Evolutionary conservation across 2,329 filamentous ascomycete species (phyloP), one percentile per base, ranked within the genome.

Genomic region (Microsporum canis): DNA sequence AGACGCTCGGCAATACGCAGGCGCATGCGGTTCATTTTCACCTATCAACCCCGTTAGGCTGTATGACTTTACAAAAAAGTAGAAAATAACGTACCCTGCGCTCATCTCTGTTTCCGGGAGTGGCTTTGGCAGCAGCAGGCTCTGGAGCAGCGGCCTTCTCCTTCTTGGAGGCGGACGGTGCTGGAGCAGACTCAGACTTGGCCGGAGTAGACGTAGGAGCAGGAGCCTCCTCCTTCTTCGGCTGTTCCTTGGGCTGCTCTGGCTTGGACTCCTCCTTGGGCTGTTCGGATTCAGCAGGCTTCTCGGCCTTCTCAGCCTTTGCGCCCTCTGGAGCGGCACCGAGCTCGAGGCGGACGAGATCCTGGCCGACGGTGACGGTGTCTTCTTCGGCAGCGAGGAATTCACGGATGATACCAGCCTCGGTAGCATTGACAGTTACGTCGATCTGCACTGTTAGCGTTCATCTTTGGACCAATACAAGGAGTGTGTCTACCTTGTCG

Each of bases 21-120:
- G 66, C 94, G 91, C 94, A 99, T 99, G 66, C 94, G 90, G 81
- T 97, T 97, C 94, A 99, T 99, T 83, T 99, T 99, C 71, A 97
- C 90, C 89, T 94, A 69, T 61, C 31, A 34, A 12, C 17, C 17
- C 14, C 3, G 39, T 61, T 31, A 56, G 55, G 33, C 8, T 6
- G 8, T n/a, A 34, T 3, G 31, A 10, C 10, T 45, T 36, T 36
- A 63, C 60, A 41, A 58, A 29, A n/a, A 12, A 59, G 47, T 31
- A 8, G 12, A 17, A 49, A 58, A 41, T 31, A 17, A 78, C 88
- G 67, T 84, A 92, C 91, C 64, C 91, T 85, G 66, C 89, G 87
- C 80, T 99, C 92, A 68, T 94, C 89, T 61, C 92, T 88, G 76
- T 77, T 88, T 62, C 90, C 90, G 61, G 86, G 77, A 38, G 80